Conservation (phyloP, 768 basidiomycete species). For the Auricularia sp. region DNA sequence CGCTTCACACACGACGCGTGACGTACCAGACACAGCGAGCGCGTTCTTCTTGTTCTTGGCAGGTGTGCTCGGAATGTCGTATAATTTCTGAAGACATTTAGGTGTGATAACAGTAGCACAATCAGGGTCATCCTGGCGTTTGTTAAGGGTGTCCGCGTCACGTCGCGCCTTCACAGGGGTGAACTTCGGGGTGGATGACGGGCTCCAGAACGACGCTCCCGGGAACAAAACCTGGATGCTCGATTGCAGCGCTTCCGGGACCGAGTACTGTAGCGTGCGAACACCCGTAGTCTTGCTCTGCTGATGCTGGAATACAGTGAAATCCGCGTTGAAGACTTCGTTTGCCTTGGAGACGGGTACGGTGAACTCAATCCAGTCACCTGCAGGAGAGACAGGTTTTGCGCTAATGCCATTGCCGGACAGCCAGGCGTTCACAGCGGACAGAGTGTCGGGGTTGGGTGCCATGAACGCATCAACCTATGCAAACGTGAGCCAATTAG, state of each 20-base stretch:
- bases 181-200: constrained; percentile 14
- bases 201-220: not conserved
- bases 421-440: constrained; percentile 8
- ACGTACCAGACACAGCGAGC: constrained; percentile 18
- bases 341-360: constrained; percentile 26
- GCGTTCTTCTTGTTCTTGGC: constrained; percentile 21
- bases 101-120: not conserved
- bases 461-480: constrained; percentile 7
- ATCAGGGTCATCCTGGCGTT: not conserved
- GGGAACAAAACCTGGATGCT: constrained; percentile 16
- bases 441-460: constrained; percentile 4
- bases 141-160: constrained; percentile 17
- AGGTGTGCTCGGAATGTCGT: constrained; percentile 7
- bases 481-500: not conserved
- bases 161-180: constrained; percentile 4
- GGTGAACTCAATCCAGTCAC: constrained; percentile 27
- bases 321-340: constrained; percentile 25
- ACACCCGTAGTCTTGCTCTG: constrained; percentile 19
- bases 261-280: constrained; percentile 28
- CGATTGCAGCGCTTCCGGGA: constrained; percentile 21
- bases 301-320: constrained; percentile 22
- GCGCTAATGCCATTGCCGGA: constrained; percentile 1
- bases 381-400: constrained; percentile 4
- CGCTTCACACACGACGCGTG: not conserved
- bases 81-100: not conserved